A percentile compares a stretch with the other conserved stretches of the same genome.
Evolutionary conservation across 116 monocot genomes (phyloP).

Genomic region (Papilionanthe hybrid): DNA sequence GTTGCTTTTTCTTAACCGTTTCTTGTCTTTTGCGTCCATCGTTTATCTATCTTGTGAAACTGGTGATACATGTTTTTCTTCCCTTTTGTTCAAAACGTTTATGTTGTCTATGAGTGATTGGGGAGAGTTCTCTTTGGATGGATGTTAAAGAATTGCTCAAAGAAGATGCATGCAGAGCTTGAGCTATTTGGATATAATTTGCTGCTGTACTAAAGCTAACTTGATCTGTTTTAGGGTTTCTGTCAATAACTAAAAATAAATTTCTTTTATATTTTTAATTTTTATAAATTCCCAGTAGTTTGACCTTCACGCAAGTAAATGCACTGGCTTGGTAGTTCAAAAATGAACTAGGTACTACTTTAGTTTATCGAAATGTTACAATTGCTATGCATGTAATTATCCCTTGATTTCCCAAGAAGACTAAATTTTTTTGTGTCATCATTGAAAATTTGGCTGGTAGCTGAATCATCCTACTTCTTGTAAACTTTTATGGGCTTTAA

Average conservation of each 20-base stretch:
- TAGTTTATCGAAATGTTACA: too few relatives aligned
- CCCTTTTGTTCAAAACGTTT: neutral
- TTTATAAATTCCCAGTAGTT: too few relatives aligned
- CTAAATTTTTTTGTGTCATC: neutral
- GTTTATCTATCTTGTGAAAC: neutral
- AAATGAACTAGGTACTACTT: too few relatives aligned
- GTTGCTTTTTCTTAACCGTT: neutral
- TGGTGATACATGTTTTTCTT: neutral
- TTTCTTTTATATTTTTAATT: too few relatives aligned
- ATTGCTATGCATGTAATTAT: too few relatives aligned
- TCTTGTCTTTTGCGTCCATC: neutral
- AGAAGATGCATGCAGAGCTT: neutral
- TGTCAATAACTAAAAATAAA: neutral
- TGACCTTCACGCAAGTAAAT: too few relatives aligned
- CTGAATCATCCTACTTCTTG: neutral
- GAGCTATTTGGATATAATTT: neutral
- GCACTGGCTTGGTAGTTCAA: too few relatives aligned
- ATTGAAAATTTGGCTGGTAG: neutral
- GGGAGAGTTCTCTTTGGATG: neutral
- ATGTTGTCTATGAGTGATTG: neutral
- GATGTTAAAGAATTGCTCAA: neutral
- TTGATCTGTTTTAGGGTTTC: conserved; percentile 3
- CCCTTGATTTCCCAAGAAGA: neutral
- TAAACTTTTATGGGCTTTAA: neutral
- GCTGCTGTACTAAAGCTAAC: neutral